Evolutionary conservation across 108 stramenopile genomes (phyloP).

Genomic region (Schizochytrium sp.): DNA sequence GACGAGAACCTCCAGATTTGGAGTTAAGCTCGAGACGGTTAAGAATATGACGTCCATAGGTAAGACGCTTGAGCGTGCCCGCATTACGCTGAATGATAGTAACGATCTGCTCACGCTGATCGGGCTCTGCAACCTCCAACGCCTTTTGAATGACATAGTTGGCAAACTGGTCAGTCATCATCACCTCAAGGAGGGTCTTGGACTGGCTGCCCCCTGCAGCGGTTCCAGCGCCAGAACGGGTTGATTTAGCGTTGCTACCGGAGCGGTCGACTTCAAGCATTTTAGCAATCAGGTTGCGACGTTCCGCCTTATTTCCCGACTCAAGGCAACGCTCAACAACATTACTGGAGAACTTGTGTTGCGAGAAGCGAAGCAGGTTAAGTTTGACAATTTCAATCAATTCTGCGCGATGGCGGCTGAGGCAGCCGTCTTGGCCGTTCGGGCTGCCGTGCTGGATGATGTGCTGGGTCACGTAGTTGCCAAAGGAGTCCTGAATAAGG

Average conservation of each 20-base stretch:
- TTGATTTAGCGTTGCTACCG: neutral
- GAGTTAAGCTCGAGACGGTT: constrained; percentile 7
- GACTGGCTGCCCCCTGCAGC: constrained; percentile 73
- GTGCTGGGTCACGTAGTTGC: constrained; percentile 92
- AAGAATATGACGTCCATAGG: constrained; percentile 37
- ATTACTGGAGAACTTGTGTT: constrained; percentile 97
- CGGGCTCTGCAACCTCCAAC: constrained; percentile 87
- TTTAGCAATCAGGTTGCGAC: constrained; percentile 74
- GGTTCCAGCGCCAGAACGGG: constrained; percentile 66
- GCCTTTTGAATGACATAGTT: constrained; percentile 99
- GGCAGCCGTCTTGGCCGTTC: constrained; percentile 65
- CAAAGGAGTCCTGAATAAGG: constrained; percentile 95
- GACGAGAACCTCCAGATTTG: constrained; percentile 49
- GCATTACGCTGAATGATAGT: constrained; percentile 2
- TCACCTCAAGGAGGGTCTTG: constrained; percentile 79
- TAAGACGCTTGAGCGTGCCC: constrained; percentile 44
- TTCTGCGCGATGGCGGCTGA: constrained; percentile 73
- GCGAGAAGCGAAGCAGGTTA: constrained; percentile 86
- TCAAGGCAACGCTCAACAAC: constrained; percentile 96
- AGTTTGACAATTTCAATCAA: constrained; percentile 82
- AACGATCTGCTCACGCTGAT: constrained; percentile 62
- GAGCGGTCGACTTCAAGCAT: constrained; percentile 66
- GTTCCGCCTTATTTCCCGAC: constrained; percentile 86
- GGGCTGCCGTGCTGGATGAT: constrained; percentile 85
- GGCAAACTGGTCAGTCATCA: constrained; percentile 96